Base-by-base conservation (phyloP, 129 eudicot genomes). In the Chrysanthemum makinoi region DNA sequence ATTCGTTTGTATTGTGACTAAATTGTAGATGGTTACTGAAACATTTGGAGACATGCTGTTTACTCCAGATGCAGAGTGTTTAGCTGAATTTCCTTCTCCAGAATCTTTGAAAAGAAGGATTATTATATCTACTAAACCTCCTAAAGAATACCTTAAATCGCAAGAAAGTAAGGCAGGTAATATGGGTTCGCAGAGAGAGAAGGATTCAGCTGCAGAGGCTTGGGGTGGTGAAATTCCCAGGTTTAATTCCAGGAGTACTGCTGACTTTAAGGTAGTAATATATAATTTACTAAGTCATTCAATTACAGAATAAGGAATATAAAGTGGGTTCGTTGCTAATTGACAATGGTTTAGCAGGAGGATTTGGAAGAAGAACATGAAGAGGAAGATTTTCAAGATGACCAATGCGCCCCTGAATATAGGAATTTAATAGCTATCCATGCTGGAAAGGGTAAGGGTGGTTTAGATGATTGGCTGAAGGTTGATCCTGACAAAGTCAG, bases 361-460 rank as follows among this genome's bases (percentile, higher is more conserved):
- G 85, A 88, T 74, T n/a, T 62, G 64, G 84, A 82, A 49, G 86
- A 78, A 35, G 84, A 73, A 0, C 84, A 76, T 51, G 91, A 87
- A 46, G 89, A 77, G 44, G 92, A 85, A 66, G 77, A 52, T 44
- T 75, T 80, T 62, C 78, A 83, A 68, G 70, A 72, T 69, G 81
- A 92, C 67, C 72, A 71, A 59, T 78, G 60, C 70, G 95, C 92
- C 74, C 87, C 93, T 49, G 98, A 87, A 61, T 94, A 94, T 66
- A 82, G 61, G 82, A 88, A 75, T 19, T 63, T 89, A 77, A 94
- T 94, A 75, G 98, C 90, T 39, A 94, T 94, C 73, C 98, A 82
- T 78, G 98, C 98, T 70, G 98, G 98, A 81, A 94, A 94, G 77
- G 97, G 97, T 16, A 89, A 94, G 80, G 96, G 96, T 53, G 98